These are phyloP conservation scores for Yamagishiella unicocca DNA, from an alignment of 139 green algal genomes.

Conservation along the genomic window DNA sequence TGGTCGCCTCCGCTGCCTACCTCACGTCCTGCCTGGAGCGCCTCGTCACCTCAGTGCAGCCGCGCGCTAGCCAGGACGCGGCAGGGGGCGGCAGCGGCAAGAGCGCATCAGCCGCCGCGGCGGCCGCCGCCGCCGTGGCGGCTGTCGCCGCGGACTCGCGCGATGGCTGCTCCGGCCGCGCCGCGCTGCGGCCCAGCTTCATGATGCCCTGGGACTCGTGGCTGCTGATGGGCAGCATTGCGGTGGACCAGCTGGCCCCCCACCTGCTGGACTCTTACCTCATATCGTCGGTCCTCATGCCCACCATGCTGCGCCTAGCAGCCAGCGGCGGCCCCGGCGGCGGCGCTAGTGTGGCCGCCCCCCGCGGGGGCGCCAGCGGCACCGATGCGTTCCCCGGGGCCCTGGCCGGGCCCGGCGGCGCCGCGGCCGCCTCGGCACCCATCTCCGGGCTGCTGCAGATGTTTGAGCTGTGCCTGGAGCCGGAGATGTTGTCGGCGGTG, in stretches of 20 bases:
- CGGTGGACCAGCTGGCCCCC: constrained; percentile 52
- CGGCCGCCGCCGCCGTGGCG: constrained; percentile 14
- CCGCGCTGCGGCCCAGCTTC: background rate
- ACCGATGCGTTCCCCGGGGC: background rate
- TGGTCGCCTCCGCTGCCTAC: constrained; percentile 55
- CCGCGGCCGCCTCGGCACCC: background rate
- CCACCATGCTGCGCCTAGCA: constrained; percentile 22
- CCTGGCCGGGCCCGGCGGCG: background rate
- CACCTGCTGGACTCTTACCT: constrained; percentile 41
- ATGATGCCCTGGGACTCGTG: constrained; percentile 49
- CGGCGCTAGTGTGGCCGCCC: background rate
- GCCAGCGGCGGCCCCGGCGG: no score
- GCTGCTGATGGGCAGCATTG: constrained; percentile 55
- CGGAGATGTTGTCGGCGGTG: constrained; percentile 34
- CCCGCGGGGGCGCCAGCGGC: no score
- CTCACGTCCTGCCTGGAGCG: constrained; percentile 72
- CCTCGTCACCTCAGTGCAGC: constrained; percentile 52
- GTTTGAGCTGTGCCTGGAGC: constrained; percentile 49
- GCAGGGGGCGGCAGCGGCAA: background rate
- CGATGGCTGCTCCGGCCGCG: no score
- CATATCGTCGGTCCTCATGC: constrained; percentile 8
- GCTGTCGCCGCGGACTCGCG: background rate
- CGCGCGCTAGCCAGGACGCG: background rate
- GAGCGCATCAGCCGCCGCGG: background rate
- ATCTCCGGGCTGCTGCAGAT: constrained; percentile 27